Evolutionary conservation across 2,329 filamentous ascomycete species (phyloP).

Genomic region (Pestalotiopsis sp.): DNA sequence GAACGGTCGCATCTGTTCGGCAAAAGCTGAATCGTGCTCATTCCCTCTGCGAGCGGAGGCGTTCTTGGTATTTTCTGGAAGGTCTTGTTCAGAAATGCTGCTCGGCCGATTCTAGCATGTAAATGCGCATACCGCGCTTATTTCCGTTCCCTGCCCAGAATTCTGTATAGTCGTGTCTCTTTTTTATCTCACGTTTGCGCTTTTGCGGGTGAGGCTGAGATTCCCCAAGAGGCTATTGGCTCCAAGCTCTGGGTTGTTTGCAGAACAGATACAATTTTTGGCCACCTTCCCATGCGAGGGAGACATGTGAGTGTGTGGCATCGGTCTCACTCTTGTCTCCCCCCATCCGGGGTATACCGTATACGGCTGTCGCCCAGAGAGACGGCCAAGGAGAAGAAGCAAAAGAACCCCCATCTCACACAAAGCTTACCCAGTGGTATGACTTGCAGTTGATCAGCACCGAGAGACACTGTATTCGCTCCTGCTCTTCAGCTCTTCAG

Average conservation of each 20-base stretch:
- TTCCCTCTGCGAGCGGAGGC: not conserved
- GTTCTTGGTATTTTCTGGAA: not conserved
- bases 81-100: not conserved
- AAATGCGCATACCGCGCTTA: not conserved
- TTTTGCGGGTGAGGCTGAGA: slow-evolving; percentile 9
- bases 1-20: not conserved
- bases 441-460: not conserved
- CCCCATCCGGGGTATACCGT: not conserved
- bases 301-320: slow-evolving; percentile 9
- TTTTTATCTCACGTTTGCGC: not conserved
- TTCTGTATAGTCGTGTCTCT: not conserved
- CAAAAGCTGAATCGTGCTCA: not conserved
- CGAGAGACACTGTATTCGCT: slow-evolving; percentile 1
- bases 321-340: not conserved
- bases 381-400: slow-evolving; percentile 6
- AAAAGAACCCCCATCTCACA: slow-evolving; percentile 14
- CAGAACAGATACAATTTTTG: not conserved
- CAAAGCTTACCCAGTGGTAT: not conserved
- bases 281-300: slow-evolving; percentile 5
- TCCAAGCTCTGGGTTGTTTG: not conserved
- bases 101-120: not conserved
- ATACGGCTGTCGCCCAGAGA: too few species aligned
- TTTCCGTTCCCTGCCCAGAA: not conserved
- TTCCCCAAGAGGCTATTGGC: not conserved
- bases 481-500: not conserved